These are phyloP conservation scores for Penicillium capsulatum DNA, from an alignment of 2,329 filamentous ascomycete genomes.

Conservation along the genomic window DNA sequence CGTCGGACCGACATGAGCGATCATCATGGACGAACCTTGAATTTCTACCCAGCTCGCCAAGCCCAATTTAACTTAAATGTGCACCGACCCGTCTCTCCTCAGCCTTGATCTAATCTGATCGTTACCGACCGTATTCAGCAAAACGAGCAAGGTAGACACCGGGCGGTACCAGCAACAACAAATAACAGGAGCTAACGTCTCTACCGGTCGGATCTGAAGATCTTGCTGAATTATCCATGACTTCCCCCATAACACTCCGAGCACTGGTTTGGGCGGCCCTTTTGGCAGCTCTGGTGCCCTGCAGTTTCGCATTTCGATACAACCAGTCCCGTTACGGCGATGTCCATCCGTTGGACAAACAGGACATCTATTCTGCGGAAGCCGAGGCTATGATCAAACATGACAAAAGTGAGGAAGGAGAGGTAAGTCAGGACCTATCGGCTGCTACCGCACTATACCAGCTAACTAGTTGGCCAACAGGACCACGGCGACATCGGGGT, in stretches of 20 bases:
- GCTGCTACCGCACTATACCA: background rate
- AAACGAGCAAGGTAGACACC: too few species aligned
- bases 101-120: too few species aligned
- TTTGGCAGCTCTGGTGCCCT: slow-evolving; percentile 8
- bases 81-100: background rate
- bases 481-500: slow-evolving; percentile 10
- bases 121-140: too few species aligned
- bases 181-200: too few species aligned
- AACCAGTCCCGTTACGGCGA: slow-evolving; percentile 3
- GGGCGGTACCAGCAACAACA: too few species aligned
- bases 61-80: slow-evolving; percentile 6
- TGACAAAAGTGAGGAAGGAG: slow-evolving; percentile 2
- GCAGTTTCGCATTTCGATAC: slow-evolving; percentile 7
- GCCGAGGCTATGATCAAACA: slow-evolving; percentile 2
- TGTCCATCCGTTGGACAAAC: slow-evolving; percentile 2
- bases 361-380: slow-evolving; percentile 12
- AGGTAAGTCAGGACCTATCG: background rate
- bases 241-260: slow-evolving; percentile 2
- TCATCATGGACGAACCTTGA: background rate
- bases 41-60: background rate
- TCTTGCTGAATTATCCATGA: slow-evolving; percentile 5
- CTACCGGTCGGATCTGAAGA: too few species aligned
- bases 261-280: slow-evolving; percentile 5
- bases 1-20: background rate
- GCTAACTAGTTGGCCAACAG: slow-evolving; percentile 5